phyloP scores from a whole-genome alignment of 495 filamentous ascomycete species.

The Lichenothelia convexa region DNA sequence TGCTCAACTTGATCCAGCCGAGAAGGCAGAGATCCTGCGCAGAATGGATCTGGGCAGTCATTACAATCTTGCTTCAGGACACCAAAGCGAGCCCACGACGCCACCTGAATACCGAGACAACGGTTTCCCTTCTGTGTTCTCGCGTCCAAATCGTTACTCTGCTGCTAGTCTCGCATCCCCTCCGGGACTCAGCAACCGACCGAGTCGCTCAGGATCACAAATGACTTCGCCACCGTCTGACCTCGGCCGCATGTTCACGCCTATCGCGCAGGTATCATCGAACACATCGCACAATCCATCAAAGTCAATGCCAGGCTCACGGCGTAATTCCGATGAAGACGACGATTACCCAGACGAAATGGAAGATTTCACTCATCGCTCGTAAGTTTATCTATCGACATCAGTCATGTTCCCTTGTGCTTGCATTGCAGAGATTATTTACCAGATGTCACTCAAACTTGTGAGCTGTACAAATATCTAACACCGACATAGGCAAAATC shows the following conservation, averaged over 20 bases:
- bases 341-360: conserved; percentile 32
- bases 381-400: too few relatives aligned
- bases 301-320: conserved; percentile 70
- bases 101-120: conserved; percentile 83
- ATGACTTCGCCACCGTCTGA: conserved; percentile 40
- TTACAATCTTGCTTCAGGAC: too few relatives aligned
- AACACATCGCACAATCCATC: conserved; percentile 48
- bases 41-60: too few relatives aligned
- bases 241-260: conserved; percentile 32
- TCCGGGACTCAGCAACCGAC: conserved; percentile 54
- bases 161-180: conserved; percentile 66
- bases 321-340: conserved; percentile 66
- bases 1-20: too few relatives aligned
- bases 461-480: conserved; percentile 3
- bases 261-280: conserved; percentile 26
- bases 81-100: conserved; percentile 85
- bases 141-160: conserved; percentile 66
- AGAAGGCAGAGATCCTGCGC: too few relatives aligned
- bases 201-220: conserved; percentile 53
- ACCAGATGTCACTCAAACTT: background rate
- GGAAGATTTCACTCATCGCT: conserved; percentile 27
- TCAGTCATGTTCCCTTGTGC: too few relatives aligned
- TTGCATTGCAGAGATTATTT: too few relatives aligned
- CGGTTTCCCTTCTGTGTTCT: conserved; percentile 51
- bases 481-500: conserved; percentile 39